These are phyloP conservation scores for Lindgomyces ingoldianus DNA, from an alignment of 495 filamentous ascomycete genomes.

Conservation along the genomic window DNA sequence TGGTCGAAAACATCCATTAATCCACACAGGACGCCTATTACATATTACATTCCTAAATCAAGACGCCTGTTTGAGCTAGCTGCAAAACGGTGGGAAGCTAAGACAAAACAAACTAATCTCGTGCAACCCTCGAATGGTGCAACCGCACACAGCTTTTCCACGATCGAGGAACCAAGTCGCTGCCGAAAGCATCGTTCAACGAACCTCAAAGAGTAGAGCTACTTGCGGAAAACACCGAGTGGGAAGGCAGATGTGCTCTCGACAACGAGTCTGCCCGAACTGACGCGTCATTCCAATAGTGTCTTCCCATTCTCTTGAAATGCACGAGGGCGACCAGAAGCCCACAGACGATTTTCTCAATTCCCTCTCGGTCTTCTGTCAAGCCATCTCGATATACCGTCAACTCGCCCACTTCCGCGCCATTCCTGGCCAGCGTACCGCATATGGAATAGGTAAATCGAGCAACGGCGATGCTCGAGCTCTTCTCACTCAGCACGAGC, in stretches of 20 bases:
- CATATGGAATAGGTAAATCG: constrained; percentile 27
- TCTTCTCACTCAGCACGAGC: constrained; percentile 11
- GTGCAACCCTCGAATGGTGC: too few relatives aligned
- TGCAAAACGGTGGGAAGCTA: too few relatives aligned
- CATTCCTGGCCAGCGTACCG: constrained; percentile 28
- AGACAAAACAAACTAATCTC: too few relatives aligned
- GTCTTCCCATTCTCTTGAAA: constrained; percentile 30
- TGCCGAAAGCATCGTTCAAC: too few relatives aligned
- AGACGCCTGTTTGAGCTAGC: too few relatives aligned
- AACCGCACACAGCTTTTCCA: too few relatives aligned
- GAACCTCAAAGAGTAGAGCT: background rate
- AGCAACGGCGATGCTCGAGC: constrained; percentile 19
- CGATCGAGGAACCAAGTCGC: too few relatives aligned
- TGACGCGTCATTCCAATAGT: too few relatives aligned
- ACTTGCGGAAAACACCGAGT: background rate
- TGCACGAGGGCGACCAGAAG: constrained; percentile 24
- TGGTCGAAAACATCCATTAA: too few relatives aligned
- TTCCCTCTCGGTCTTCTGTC: constrained; percentile 5
- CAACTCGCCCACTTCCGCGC: constrained; percentile 33
- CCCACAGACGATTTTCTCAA: constrained; percentile 30
- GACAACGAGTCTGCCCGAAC: background rate
- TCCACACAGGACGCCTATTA: too few relatives aligned
- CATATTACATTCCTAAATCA: too few relatives aligned
- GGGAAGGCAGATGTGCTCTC: background rate
- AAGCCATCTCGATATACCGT: constrained; percentile 23